These are phyloP conservation scores for Lasiosphaeris hirsuta DNA, from an alignment of 495 filamentous ascomycete species.

Conservation along the genomic window DNA sequence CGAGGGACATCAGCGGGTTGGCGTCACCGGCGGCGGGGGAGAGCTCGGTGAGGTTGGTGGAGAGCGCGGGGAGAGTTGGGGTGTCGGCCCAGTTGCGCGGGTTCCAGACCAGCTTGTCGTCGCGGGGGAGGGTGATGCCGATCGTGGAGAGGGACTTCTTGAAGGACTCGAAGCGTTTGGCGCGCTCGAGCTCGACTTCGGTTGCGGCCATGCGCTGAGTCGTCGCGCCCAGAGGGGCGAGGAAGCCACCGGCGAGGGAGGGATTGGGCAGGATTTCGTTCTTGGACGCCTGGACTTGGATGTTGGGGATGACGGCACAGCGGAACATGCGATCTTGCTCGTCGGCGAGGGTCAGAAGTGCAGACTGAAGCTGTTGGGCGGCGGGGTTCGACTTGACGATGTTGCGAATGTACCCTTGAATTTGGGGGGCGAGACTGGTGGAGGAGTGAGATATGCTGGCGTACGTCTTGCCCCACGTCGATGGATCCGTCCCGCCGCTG, in stretches of 20 bases:
- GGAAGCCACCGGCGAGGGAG: neutral
- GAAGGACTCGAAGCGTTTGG: conserved; percentile 1
- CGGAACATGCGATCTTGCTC: conserved; percentile 1
- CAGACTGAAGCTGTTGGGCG: neutral
- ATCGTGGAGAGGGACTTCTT: neutral
- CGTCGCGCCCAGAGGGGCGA: neutral
- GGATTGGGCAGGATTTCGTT: conserved; percentile 3
- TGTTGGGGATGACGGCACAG: neutral
- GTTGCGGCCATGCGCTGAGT: neutral
- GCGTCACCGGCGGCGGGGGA: neutral
- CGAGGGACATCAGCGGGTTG: neutral
- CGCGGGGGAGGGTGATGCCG: neutral
- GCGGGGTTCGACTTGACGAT: neutral
- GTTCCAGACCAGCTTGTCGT: conserved; percentile 1
- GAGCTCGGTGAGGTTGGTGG: conserved; percentile 6
- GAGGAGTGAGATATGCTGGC: neutral
- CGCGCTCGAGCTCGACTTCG: neutral
- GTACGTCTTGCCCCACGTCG: conserved; percentile 5
- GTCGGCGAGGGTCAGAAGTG: neutral
- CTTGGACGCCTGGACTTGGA: neutral
- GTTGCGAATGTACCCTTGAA: neutral
- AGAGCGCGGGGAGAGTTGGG: neutral
- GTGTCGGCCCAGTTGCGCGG: conserved; percentile 6
- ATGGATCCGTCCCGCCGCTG: neutral
- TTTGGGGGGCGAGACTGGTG: neutral